Conservation (phyloP, 495 filamentous ascomycete genomes). For the Hypoxylon lienhwacheense region DNA sequence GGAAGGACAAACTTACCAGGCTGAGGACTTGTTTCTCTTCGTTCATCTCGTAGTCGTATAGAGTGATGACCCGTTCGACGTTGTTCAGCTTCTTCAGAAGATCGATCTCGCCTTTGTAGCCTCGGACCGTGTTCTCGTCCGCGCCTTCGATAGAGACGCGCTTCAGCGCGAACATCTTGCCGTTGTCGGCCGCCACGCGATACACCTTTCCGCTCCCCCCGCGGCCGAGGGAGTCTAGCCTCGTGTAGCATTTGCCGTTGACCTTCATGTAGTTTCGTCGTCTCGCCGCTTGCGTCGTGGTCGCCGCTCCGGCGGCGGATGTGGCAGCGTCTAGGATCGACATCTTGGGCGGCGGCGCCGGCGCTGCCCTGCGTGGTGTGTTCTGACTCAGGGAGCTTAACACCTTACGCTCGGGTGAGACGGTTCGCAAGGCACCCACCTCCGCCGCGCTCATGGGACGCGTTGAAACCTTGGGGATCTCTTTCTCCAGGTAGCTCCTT, state of each 20-base stretch:
- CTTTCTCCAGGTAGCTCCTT: conserved; percentile 59
- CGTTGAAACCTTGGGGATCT: conserved; percentile 58
- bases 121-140: conserved; percentile 78
- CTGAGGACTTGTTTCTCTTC: conserved; percentile 81
- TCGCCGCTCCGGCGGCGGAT: conserved; percentile 74
- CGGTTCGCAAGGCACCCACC: conserved; percentile 27
- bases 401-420: conserved; percentile 66
- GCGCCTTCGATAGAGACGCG: conserved; percentile 86
- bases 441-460: conserved; percentile 42
- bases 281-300: conserved; percentile 69
- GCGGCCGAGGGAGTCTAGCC: conserved; percentile 85
- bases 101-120: conserved; percentile 97
- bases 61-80: conserved; percentile 82
- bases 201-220: conserved; percentile 94
- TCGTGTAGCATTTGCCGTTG: conserved; percentile 87
- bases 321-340: conserved; percentile 90
- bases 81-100: conserved; percentile 77
- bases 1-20: conserved; percentile 58
- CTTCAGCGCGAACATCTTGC: conserved; percentile 91
- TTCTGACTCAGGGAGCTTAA: conserved; percentile 76
- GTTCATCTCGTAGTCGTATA: conserved; percentile 94
- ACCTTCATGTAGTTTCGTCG: conserved; percentile 79
- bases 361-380: conserved; percentile 77
- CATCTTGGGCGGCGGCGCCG: conserved; percentile 90
- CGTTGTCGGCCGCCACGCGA: conserved; percentile 95